Evolutionary conservation across 495 filamentous ascomycete genomes (phyloP), one percentile per base, ranked within the genome.

Genomic region (Glarea lozoyensis): DNA sequence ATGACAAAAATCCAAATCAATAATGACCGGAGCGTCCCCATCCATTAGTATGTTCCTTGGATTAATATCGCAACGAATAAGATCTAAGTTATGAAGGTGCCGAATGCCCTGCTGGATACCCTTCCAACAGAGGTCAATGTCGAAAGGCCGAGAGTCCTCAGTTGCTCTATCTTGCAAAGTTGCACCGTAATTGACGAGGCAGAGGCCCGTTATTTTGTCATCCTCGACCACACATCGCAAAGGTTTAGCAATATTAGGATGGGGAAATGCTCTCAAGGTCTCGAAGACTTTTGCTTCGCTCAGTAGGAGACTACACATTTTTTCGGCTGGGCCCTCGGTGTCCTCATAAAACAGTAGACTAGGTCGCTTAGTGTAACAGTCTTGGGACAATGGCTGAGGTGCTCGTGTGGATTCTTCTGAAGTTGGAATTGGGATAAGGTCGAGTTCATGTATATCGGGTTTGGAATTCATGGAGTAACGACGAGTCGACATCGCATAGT

Each of bases 1-100:
- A 39, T 56, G 50, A 41, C 48, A 63, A 13, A 58, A 61, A 51
- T 63, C 60, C 37, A 70, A 70, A 53, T 70, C 64, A 24, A 66
- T 61, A 17, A 69, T 59, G 42, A 69, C 39, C 21, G 58, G 54
- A 16, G 45, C 50, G 17, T 58, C 51, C 11, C 40, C 46, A 32
- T 54, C 43, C 16, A 63, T 46, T 56, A 61, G 59, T 39, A 60
- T 60, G 32, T 61, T 63, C 11, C 12, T 33, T 33, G 54, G 53
- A n/a, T 57, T 61, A 24, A 62, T 20, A 42, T 62, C 56, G 27
- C 50, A 56, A 38, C 60, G 51, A 13, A 56, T 43, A 11, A 61
- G 40, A 25, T 52, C 54, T 19, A 61, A 35, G 19, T 33, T 33
- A 32, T 63, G 51, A 25, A 60, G 42, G 46, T 61, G 57, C 27